Evolutionary conservation across 1,284 basidiomycete species (phyloP).

Genomic region (Volvariella surrecta): DNA sequence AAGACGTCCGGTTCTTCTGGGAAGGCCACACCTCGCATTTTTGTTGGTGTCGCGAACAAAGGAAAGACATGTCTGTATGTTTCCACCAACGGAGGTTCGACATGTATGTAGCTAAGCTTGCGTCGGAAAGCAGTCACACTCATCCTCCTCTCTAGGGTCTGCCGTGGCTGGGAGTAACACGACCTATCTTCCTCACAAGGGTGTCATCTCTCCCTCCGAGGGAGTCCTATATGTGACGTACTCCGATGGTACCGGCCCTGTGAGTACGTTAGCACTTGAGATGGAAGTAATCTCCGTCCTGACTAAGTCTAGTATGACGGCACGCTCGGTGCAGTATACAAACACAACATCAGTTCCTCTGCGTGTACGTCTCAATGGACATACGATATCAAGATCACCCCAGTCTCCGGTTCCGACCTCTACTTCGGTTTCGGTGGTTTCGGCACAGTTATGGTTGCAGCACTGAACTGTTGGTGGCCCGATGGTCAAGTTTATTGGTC

Average conservation of each 20-base stretch:
- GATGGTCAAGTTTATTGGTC: conserved; percentile 63
- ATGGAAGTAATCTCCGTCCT: not conserved
- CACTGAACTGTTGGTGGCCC: conserved; percentile 54
- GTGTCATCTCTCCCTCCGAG: conserved; percentile 49
- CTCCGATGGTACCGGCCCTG: conserved; percentile 32
- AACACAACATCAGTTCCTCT: conserved; percentile 42
- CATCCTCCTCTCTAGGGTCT: conserved; percentile 29
- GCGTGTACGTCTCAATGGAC: conserved; percentile 26
- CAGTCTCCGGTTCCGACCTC: conserved; percentile 34
- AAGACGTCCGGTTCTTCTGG: conserved; percentile 44
- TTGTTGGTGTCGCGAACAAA: conserved; percentile 53
- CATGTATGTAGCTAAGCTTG: conserved; percentile 30
- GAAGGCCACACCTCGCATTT: conserved; percentile 50
- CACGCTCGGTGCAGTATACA: conserved; percentile 34
- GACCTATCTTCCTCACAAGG: conserved; percentile 55
- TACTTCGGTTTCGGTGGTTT: conserved; percentile 52
- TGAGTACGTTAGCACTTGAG: conserved; percentile 13
- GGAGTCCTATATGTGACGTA: conserved; percentile 52
- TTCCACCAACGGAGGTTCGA: conserved; percentile 43
- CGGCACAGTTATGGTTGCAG: conserved; percentile 60
- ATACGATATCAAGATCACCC: conserved; percentile 45
- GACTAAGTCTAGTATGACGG: conserved; percentile 39
- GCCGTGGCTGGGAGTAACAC: conserved; percentile 50
- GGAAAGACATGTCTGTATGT: conserved; percentile 49
- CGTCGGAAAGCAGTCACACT: not conserved